Evolutionary conservation across 495 filamentous ascomycete species (phyloP), one percentile per base, ranked within the genome.

Genomic region (Hypoxylon crocopeplum): DNA sequence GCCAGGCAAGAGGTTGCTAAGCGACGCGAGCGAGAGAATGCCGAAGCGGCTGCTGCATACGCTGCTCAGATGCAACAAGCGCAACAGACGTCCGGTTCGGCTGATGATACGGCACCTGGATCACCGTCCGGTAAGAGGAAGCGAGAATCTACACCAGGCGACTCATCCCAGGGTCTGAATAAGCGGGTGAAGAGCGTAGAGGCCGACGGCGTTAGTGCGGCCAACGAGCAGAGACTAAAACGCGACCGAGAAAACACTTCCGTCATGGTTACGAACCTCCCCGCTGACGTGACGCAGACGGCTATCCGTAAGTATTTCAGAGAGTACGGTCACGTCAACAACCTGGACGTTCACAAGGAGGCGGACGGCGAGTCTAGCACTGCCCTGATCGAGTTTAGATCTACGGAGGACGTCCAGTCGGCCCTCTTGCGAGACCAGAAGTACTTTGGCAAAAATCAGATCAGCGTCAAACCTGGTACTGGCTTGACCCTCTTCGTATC

Each of bases 161-260:
- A 81, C 21, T 60, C 55, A 7, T 58, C 66, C 7, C 75, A 79
- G 29, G 66, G 65, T 33, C 69, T 70, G 11, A 79, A 60, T 56
- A 93, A 91, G 74, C 86, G 86, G 38, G 70, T 75, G 4, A 86
- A 84, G 63, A 81, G 68, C 51, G 68, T 70, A 21, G 53, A 75
- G 10, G 77, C 78, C 30, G 77, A 79, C n/a, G 56, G 63, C 16
- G 65, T 55, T 2, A 53, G 39, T n/a, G 64, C 69, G n/a, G 47
- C 66, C 52, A 74, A 60, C 61, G 71, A 57, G 52, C 75, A 48
- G 67, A 70, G 71, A 5, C 75, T 81, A 17, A 90, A 88, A 63
- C 86, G 94, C 24, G 92, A 98, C 70, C 86, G 94, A 32, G 94
- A 98, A 63, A 87, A 97, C 69, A 88, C 90, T 2, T 91, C 90